Evolutionary conservation across 2,329 filamentous ascomycete genomes (phyloP), one percentile per base, ranked within the genome.

Genomic region (Akanthomyces lecanii): DNA sequence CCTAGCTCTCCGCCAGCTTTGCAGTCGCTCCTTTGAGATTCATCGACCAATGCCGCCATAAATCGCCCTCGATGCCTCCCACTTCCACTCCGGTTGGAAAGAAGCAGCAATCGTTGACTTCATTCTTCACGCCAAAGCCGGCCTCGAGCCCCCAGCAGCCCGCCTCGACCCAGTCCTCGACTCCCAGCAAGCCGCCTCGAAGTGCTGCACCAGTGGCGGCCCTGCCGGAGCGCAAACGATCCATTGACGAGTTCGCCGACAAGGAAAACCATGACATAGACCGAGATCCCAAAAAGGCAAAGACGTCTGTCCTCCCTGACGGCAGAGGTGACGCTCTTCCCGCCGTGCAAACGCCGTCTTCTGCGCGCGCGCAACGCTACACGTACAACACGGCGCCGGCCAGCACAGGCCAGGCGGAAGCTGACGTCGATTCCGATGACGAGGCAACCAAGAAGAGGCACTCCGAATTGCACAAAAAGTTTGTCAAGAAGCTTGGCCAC

Each of bases 401-500:
- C 5, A 73, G 76, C 1, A 72, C 71, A 2, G 74, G 77, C 12
- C 73, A 75, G 1, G 74, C 76, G 3, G 75, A 71, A 1, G 74
- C 77, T 16, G 73, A 75, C 1, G 74, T 76, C 4, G 75, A 78
- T 1, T 81, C 85, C 16, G 79, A 82, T 7, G 84, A 84, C 60
- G 76, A 77, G 3, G 79, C 79, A 1, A 82, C 71, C 28, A 78
- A 77, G 67, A 83, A 79, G 66, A 80, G 81, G 64, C 92, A 89
- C 71, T 85, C 89, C 64, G 86, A 86, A 55, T 78, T 97, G 28
- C 95, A 97, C 72, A 81, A 84, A 65, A 89, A 87, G 69, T 99
- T 98, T 71, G 89, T 98, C 38, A 91, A 90, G 80, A 97, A 94
- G 74, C 84, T 99, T 2, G 93, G 94, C 0, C 86, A 90, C 50